A percentile compares a stretch with the other conserved stretches of the same genome.
Evolutionary conservation across 2,329 filamentous ascomycete genomes (phyloP).

Genomic region (Diatrype stigma): DNA sequence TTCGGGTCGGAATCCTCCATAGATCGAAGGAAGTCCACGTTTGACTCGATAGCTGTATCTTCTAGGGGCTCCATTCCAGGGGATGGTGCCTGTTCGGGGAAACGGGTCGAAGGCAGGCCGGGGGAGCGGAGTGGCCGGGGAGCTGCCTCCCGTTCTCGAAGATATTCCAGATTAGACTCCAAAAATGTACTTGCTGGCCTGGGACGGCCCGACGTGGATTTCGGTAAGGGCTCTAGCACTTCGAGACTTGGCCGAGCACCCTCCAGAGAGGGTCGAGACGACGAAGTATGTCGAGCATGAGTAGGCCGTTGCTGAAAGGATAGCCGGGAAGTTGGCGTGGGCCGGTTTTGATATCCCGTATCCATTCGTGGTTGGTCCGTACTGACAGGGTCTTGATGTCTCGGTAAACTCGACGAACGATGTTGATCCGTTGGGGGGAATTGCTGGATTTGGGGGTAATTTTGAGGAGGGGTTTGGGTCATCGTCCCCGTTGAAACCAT

Average conservation of each 20-base stretch:
- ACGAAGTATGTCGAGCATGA: constrained; percentile 41
- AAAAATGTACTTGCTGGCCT: constrained; percentile 80
- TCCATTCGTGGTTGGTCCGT: constrained; percentile 22
- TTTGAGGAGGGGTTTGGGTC: constrained; percentile 56
- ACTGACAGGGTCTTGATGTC: constrained; percentile 24
- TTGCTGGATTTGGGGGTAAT: constrained; percentile 35
- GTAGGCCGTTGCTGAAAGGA: constrained; percentile 29
- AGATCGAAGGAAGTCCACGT: constrained; percentile 76
- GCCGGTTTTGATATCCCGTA: constrained; percentile 17
- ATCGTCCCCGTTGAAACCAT: constrained; percentile 70
- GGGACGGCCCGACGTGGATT: constrained; percentile 43
- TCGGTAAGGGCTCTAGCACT: not conserved
- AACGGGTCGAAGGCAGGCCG: constrained; percentile 28
- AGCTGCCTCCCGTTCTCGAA: constrained; percentile 69
- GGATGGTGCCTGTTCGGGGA: constrained; percentile 36
- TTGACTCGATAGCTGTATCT: constrained; percentile 68
- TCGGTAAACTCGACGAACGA: constrained; percentile 36
- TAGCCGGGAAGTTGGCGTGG: constrained; percentile 22
- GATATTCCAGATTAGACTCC: constrained; percentile 75
- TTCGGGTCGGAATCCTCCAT: constrained; percentile 64
- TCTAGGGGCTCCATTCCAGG: constrained; percentile 44
- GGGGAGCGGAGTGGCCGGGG: constrained; percentile 36
- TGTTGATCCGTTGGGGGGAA: constrained; percentile 37
- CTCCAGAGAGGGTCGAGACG: constrained; percentile 67
- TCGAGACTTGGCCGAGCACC: constrained; percentile 59